A percentile compares a stretch with the other conserved stretches of the same genome.
phyloP scores from a whole-genome alignment of 1,139 yeast genomes.

The Pichia sp. region DNA sequence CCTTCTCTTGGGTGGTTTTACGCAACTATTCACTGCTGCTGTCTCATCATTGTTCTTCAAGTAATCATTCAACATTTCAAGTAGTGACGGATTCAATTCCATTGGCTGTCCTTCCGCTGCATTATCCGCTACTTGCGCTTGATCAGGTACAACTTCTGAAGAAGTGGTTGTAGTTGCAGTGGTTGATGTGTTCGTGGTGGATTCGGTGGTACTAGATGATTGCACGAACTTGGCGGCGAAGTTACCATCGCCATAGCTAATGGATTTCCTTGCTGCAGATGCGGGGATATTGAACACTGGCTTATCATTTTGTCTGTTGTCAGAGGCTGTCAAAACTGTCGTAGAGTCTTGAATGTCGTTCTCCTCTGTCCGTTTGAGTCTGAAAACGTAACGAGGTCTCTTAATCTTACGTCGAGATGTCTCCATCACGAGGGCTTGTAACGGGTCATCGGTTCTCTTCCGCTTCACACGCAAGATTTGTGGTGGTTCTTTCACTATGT shows the following conservation, averaged over 20 bases:
- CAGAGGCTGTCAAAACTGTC: slow-evolving; percentile 16
- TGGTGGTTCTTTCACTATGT: slow-evolving; percentile 31
- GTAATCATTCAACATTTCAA: slow-evolving; percentile 61
- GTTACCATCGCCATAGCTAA: neutral
- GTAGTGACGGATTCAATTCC: slow-evolving; percentile 41
- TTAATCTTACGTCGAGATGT: slow-evolving; percentile 15
- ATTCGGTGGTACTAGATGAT: neutral
- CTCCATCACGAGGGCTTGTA: slow-evolving; percentile 54
- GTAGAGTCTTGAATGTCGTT: slow-evolving; percentile 19
- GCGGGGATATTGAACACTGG: slow-evolving; percentile 13
- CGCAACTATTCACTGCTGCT: slow-evolving; percentile 12
- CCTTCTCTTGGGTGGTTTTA: slow-evolving; percentile 21
- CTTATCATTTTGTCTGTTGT: slow-evolving; percentile 5
- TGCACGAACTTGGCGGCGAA: neutral
- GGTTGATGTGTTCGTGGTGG: too few species aligned
- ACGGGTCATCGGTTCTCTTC: slow-evolving; percentile 77
- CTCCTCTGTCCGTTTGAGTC: slow-evolving; percentile 58
- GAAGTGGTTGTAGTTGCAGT: neutral
- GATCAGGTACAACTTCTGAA: neutral
- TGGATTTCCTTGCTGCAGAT: neutral
- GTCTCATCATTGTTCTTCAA: slow-evolving; percentile 31
- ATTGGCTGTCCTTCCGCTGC: slow-evolving; percentile 6
- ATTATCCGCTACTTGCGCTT: neutral
- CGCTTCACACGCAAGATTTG: slow-evolving; percentile 74
- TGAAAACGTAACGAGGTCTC: slow-evolving; percentile 42